phyloP scores from a whole-genome alignment of 768 basidiomycete species.

The Phaeolepiota aurea region DNA sequence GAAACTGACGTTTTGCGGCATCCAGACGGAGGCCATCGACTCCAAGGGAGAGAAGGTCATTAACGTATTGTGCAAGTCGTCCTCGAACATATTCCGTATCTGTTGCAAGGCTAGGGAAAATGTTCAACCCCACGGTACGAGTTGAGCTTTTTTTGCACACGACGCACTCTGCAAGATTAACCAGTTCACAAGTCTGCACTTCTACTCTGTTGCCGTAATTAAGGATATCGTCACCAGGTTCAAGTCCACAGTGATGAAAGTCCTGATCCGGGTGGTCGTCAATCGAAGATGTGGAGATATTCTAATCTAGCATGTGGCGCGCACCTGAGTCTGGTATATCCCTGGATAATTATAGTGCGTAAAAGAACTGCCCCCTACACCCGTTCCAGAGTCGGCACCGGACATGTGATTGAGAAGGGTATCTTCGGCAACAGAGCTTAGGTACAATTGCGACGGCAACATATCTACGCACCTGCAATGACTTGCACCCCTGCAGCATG shows the following conservation, averaged over 20 bases:
- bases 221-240: slow-evolving; percentile 42
- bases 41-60: slow-evolving; percentile 55
- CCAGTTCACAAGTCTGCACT: slow-evolving; percentile 51
- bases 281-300: too few species aligned
- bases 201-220: slow-evolving; percentile 45
- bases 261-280: too few species aligned
- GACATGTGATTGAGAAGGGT: slow-evolving; percentile 67
- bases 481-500: slow-evolving; percentile 50
- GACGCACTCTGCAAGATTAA: slow-evolving; percentile 42
- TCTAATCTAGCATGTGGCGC: too few species aligned
- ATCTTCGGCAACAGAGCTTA: slow-evolving; percentile 19
- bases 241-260: slow-evolving; percentile 60
- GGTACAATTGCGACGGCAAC: too few species aligned
- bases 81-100: slow-evolving; percentile 52
- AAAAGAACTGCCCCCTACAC: slow-evolving; percentile 40
- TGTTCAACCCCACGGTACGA: not conserved
- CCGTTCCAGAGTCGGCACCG: slow-evolving; percentile 38
- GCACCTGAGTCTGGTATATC: slow-evolving; percentile 36
- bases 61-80: slow-evolving; percentile 44
- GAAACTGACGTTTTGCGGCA: slow-evolving; percentile 48
- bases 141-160: too few species aligned
- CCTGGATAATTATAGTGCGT: slow-evolving; percentile 47
- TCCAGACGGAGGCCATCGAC: slow-evolving; percentile 57
- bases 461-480: slow-evolving; percentile 31
- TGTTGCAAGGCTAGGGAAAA: slow-evolving; percentile 42